Percentiles rank a stretch among this genome's conserved stretches.
phyloP scores from a whole-genome alignment of 441 rosid genomes.

The Pelargonium citronellum region DNA sequence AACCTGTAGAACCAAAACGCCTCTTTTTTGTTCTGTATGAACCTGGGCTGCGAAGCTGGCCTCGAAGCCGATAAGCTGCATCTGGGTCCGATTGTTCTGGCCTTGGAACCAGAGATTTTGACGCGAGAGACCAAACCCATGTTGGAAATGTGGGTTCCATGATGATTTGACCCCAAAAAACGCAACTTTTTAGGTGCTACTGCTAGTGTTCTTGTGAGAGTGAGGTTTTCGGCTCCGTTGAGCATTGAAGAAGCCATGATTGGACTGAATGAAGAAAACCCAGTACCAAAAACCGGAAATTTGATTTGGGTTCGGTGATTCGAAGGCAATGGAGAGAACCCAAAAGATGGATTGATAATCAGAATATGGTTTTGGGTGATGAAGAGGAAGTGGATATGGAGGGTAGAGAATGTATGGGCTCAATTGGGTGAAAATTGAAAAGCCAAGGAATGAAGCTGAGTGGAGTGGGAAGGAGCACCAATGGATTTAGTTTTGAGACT shows the following conservation, averaged over 20 bases:
- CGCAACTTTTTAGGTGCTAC: conserved; percentile 37
- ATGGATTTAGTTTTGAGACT: too few relatives aligned
- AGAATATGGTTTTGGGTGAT: too few relatives aligned
- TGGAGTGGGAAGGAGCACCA: too few relatives aligned
- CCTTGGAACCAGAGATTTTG: conserved; percentile 21
- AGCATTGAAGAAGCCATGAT: conserved; percentile 65
- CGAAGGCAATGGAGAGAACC: conserved; percentile 1
- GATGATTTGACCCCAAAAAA: conserved; percentile 37
- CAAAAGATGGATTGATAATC: too few relatives aligned
- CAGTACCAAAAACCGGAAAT: conserved; percentile 10
- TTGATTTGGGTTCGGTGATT: not conserved
- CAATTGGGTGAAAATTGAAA: too few relatives aligned
- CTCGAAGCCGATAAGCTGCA: conserved; percentile 67
- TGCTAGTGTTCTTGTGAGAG: conserved; percentile 23
- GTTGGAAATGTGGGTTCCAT: conserved; percentile 32
- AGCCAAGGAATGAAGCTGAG: too few relatives aligned
- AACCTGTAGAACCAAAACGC: conserved; percentile 97
- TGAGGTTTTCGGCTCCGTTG: conserved; percentile 51
- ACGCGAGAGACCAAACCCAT: conserved; percentile 29
- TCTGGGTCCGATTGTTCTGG: conserved; percentile 36
- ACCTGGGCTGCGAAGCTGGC: conserved; percentile 92
- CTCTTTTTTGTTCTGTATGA: conserved; percentile 94
- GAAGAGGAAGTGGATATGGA: too few relatives aligned
- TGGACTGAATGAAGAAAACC: conserved; percentile 11
- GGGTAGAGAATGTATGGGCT: too few relatives aligned